Base-by-base conservation (phyloP, 2,329 filamentous ascomycete species). In the Ophiostoma perfectum region DNA sequence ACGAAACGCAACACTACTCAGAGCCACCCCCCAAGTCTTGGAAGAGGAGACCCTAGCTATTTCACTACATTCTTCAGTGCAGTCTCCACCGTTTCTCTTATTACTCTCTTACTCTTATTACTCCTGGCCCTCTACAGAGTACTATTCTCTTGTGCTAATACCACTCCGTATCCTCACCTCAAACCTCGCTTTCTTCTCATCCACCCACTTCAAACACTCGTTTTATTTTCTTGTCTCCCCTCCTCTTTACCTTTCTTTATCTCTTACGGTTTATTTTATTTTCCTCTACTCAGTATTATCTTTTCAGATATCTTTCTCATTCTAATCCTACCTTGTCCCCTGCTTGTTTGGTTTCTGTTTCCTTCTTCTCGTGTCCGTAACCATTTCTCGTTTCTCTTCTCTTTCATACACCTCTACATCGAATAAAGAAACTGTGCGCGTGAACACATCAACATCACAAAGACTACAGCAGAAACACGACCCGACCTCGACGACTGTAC, bases 151-250 rank as follows among this genome's bases (percentile, higher is more conserved):
- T 27, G 4, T 27, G 47, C n/a, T 55, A 55, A 27, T 55, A 55
- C 49, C 49, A 55, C 49, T 55, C 49, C 49, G 49, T 60, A 60
- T 60, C 27, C 55, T 58, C 55, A 55, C 49, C 55, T 60, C 55
- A 60, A 60, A 38, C 55, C 12, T 60, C 55, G 55, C 55, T 60
- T 60, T 60, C 55, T 14, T 60, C 27, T 60, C 55, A 58, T 58
- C 52, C 52, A 58, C 52, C 52, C 18, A 58, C 55, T 60, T 60
- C 55, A 60, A 60, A 60, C 55, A 60, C 55, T 39, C 55, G 55
- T 55, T 39, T 38, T 60, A 12, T 60, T 60, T 55, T 55, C 18
- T 55, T 55, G 49, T 55, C 49, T 55, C 6, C 49, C 18, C 27
- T 8, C 49, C 8, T 36, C 49, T 12, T 52, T 12, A 9, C 9